Evolutionary conservation across 2,329 filamentous ascomycete species (phyloP).

Genomic region (Fusarium nanum): DNA sequence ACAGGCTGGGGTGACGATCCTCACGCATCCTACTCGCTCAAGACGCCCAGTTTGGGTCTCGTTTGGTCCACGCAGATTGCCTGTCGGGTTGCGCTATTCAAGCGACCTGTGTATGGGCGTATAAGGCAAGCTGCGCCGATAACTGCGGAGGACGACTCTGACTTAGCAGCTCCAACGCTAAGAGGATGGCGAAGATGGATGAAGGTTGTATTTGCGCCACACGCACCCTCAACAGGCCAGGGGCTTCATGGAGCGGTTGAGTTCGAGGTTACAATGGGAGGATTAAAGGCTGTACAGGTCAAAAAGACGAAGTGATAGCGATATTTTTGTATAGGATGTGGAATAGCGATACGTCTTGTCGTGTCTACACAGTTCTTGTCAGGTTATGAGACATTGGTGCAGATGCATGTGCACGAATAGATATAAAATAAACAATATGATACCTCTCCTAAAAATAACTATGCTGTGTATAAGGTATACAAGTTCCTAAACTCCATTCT

Average conservation of each 20-base stretch:
- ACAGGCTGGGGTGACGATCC: conserved; percentile 90
- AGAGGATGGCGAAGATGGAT: conserved; percentile 78
- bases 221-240: conserved; percentile 67
- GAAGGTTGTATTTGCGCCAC: conserved; percentile 90
- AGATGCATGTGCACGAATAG: conserved; percentile 3
- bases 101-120: conserved; percentile 68
- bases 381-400: background rate
- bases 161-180: conserved; percentile 59
- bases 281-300: conserved; percentile 57
- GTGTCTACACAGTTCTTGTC: background rate
- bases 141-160: conserved; percentile 54
- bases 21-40: conserved; percentile 62
- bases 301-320: conserved; percentile 14
- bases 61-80: conserved; percentile 93
- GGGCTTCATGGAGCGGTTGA: conserved; percentile 67
- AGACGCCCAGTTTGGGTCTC: conserved; percentile 87
- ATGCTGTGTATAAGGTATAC: conserved; percentile 36
- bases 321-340: background rate
- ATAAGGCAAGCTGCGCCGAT: conserved; percentile 52
- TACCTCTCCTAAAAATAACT: conserved; percentile 24
- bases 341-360: background rate
- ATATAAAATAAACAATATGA: conserved; percentile 15
- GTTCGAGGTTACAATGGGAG: conserved; percentile 80
- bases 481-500: conserved; percentile 36
- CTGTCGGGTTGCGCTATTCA: conserved; percentile 83